Evolutionary conservation across 2,329 filamentous ascomycete species (phyloP), one percentile per base, ranked within the genome.

Genomic region (Lachnellula cervina): DNA sequence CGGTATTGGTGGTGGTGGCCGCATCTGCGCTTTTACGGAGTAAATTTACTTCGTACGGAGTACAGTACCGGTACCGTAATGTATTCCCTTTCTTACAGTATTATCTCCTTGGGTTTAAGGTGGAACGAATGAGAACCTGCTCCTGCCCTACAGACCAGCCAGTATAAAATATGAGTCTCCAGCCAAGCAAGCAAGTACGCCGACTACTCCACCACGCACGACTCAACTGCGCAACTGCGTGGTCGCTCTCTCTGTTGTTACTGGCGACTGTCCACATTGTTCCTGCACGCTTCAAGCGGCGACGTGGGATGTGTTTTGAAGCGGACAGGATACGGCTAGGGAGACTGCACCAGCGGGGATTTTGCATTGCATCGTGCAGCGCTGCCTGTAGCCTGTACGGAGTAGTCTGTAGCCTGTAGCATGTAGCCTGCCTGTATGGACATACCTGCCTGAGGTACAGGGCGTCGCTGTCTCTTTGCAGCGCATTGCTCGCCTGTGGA

Each of bases 241-340:
- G 8, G 34, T 16, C 16, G 37, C 37, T 8, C n/a, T 28, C 45
- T 25, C 16, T 21, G 35, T 21, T 48, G 34, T 21, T 49, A 37
- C 40, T 35, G 34, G 49, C 47, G 40, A 35, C 28, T 42, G 17
- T 34, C n/a, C 35, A n/a, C 49, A 17, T 35, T 44, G 43, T 38
- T 49, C 37, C 43, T 42, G 48, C 34, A n/a, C 25, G 40, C 47
- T 49, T 59, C 60, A 43, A 49, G 55, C 60, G 54, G 61, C 62
- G 58, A 57, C 62, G 59, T 63, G 61, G 61, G 58, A 63, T 63
- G 56, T 61, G 51, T 57, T 59, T 59, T 52, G 57, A 49, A 60
- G 49, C 16, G 8, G 13, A 49, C 21, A 56, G 57, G 57, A 55
- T 16, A 16, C 23, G 38, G 43, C 51, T 50, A 34, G 37, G 5